Evolutionary conservation across 108 stramenopile species (phyloP).

Genomic region (Licmophora abbreviata): DNA sequence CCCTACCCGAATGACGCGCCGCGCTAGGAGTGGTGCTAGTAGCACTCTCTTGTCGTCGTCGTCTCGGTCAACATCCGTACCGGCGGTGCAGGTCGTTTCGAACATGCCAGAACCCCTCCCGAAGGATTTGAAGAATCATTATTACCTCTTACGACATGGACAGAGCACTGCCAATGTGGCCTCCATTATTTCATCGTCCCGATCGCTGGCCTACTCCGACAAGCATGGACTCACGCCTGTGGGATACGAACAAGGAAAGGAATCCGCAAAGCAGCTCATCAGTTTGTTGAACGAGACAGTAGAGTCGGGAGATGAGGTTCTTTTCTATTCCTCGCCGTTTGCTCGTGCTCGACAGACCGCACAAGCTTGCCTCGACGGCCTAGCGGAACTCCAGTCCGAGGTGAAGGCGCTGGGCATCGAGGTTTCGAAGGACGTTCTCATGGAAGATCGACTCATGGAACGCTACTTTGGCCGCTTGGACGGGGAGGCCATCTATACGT

Average conservation of each 20-base stretch:
- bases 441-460: slow-evolving; percentile 71
- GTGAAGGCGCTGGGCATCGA: slow-evolving; percentile 25
- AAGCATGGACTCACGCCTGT: slow-evolving; percentile 64
- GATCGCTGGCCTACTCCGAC: slow-evolving; percentile 45
- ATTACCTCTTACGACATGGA: slow-evolving; percentile 73
- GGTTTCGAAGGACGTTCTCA: slow-evolving; percentile 27
- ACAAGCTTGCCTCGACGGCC: slow-evolving; percentile 44
- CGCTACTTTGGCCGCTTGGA: slow-evolving; percentile 75
- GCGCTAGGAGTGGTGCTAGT: not conserved
- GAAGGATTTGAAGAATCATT: slow-evolving; percentile 38
- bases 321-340: slow-evolving; percentile 75
- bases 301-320: slow-evolving; percentile 20
- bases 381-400: not conserved
- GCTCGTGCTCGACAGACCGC: slow-evolving; percentile 71
- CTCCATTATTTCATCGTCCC: slow-evolving; percentile 61
- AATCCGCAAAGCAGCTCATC: slow-evolving; percentile 41
- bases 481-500: slow-evolving; percentile 49
- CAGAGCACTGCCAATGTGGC: slow-evolving; percentile 76
- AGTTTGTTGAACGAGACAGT: slow-evolving; percentile 11
- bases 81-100: slow-evolving; percentile 3
- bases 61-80: not conserved
- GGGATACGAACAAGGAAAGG: slow-evolving; percentile 61
- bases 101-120: slow-evolving; percentile 59
- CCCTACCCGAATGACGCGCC: too few species aligned
- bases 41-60: not conserved